phyloP scores from a whole-genome alignment of 768 basidiomycete species.

The Tylopilus cervinicoccineus region DNA sequence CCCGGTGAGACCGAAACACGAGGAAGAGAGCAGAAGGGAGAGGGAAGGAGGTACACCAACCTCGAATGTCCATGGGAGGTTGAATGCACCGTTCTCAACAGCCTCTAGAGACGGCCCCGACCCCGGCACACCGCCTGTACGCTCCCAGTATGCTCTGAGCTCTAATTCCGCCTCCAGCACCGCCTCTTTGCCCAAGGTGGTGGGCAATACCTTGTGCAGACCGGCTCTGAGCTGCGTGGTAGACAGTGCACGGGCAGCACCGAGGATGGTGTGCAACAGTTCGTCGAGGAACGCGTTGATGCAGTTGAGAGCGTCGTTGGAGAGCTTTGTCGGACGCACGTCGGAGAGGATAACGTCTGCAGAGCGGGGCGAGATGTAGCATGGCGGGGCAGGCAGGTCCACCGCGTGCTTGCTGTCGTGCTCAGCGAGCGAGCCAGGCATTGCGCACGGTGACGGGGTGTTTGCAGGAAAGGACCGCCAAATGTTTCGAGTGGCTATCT shows the following conservation, averaged over 20 bases:
- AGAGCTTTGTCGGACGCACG: conserved; percentile 85
- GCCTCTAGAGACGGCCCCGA: conserved; percentile 26
- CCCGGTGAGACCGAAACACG: conserved; percentile 12
- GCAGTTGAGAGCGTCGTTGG: conserved; percentile 67
- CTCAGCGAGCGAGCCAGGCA: conserved; percentile 47
- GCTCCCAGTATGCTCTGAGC: conserved; percentile 84
- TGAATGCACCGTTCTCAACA: conserved; percentile 57
- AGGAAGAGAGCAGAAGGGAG: not conserved
- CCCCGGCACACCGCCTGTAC: conserved; percentile 43
- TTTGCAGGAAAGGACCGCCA: conserved; percentile 8
- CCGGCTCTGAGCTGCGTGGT: conserved; percentile 73
- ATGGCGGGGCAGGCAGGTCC: conserved; percentile 43
- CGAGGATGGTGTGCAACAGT: conserved; percentile 70
- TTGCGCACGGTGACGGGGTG: conserved; percentile 28
- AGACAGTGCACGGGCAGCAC: conserved; percentile 59
- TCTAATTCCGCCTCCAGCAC: conserved; percentile 92
- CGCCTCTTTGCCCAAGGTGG: conserved; percentile 85
- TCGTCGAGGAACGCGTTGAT: conserved; percentile 86
- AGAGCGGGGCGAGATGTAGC: conserved; percentile 77
- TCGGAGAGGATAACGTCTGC: conserved; percentile 93
- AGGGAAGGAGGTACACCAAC: conserved; percentile 34
- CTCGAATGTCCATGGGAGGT: conserved; percentile 73
- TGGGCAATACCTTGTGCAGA: conserved; percentile 69
- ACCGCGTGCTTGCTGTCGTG: conserved; percentile 14
- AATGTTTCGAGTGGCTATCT: conserved; percentile 12